Percentiles rank a stretch among this genome's conserved stretches.
Evolutionary conservation across 192 early-diverging fungal genomes (phyloP).

Genomic region (Nowakowskiella sp.): DNA sequence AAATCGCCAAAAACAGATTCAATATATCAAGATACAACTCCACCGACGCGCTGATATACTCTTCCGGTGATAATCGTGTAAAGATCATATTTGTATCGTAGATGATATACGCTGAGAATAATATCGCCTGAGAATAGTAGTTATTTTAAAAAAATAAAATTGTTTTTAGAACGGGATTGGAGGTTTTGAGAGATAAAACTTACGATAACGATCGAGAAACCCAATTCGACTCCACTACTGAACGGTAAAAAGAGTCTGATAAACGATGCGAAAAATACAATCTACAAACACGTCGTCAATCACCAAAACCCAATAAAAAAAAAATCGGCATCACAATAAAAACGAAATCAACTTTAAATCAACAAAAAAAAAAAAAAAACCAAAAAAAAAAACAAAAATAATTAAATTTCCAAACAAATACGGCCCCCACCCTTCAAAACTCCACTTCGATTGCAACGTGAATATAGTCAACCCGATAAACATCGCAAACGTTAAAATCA

Average conservation of each 20-base stretch:
- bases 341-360: too few species aligned
- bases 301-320: too few species aligned
- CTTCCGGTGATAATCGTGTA: slow-evolving; percentile 61
- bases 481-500: slow-evolving; percentile 61
- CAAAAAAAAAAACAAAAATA: too few species aligned
- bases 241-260: slow-evolving; percentile 70
- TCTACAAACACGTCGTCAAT: too few species aligned
- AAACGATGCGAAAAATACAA: too few species aligned
- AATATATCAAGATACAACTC: slow-evolving; percentile 68
- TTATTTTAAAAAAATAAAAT: too few species aligned
- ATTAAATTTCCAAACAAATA: background rate
- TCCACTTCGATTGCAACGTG: slow-evolving; percentile 59
- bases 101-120: slow-evolving; percentile 74
- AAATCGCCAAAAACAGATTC: slow-evolving; percentile 66
- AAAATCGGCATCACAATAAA: too few species aligned
- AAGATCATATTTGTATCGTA: slow-evolving; percentile 67
- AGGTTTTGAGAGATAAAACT: too few species aligned
- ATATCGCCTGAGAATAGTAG: slow-evolving; percentile 33
- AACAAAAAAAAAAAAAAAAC: too few species aligned
- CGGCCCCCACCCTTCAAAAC: background rate
- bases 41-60: slow-evolving; percentile 57
- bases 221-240: slow-evolving; percentile 40
- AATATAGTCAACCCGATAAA: slow-evolving; percentile 70
- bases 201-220: too few species aligned
- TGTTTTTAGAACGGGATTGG: too few species aligned